Evolutionary conservation across 2,329 filamentous ascomycete genomes (phyloP).

Genomic region (Epichloe bromicola): DNA sequence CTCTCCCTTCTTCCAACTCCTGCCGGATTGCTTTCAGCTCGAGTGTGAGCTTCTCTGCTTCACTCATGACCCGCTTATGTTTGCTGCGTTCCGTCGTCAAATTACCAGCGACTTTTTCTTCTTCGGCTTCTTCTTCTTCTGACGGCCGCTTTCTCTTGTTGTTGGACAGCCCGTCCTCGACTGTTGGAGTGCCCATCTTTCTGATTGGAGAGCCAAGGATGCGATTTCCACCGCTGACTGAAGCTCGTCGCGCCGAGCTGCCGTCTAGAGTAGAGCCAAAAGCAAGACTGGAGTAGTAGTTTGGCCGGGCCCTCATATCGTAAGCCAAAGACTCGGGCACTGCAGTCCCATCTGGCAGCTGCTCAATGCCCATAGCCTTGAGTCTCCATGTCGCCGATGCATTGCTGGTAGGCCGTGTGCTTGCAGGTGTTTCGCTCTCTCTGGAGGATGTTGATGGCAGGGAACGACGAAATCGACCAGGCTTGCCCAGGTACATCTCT

Average conservation of each 20-base stretch:
- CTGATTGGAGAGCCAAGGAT: not conserved
- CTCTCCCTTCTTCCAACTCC: conserved; percentile 33
- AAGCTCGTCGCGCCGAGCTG: conserved; percentile 2
- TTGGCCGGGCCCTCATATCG: conserved; percentile 19
- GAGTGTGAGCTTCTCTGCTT: conserved; percentile 25
- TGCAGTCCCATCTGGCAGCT: conserved; percentile 39
- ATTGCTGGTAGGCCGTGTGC: conserved; percentile 19
- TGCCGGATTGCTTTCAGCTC: conserved; percentile 29
- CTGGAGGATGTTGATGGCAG: conserved; percentile 22
- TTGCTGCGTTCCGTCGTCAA: conserved; percentile 11
- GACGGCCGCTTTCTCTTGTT: conserved; percentile 21
- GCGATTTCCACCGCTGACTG: not conserved
- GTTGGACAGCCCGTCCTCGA: conserved; percentile 1
- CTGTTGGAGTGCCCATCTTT: conserved; percentile 2
- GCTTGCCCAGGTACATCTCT: conserved; percentile 19
- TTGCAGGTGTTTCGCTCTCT: conserved; percentile 14
- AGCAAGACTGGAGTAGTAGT: not conserved
- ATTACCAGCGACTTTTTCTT: conserved; percentile 3
- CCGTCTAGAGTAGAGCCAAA: not conserved
- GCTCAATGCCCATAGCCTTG: conserved; percentile 38
- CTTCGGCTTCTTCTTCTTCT: conserved; percentile 18
- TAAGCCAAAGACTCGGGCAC: conserved; percentile 37
- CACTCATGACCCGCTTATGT: conserved; percentile 29
- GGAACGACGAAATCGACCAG: conserved; percentile 25
- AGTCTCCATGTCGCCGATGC: conserved; percentile 32